Evolutionary conservation across 495 filamentous ascomycete genomes (phyloP).

Genomic region (Cercophora scortea): DNA sequence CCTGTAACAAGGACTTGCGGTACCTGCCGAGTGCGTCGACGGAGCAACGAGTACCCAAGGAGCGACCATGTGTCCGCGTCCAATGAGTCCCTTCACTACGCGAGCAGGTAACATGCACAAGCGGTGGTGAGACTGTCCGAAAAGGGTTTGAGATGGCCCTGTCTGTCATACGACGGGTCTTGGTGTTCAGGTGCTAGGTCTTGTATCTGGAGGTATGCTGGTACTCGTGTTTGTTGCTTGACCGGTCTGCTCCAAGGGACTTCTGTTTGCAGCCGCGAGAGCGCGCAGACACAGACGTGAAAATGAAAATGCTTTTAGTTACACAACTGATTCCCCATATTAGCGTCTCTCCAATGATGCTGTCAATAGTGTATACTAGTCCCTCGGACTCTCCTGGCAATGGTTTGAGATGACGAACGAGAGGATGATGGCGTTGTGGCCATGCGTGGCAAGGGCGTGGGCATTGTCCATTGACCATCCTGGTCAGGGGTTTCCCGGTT

Average conservation of each 20-base stretch:
- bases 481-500: neutral
- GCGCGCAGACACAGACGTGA: too few relatives aligned
- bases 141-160: neutral
- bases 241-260: neutral
- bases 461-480: neutral
- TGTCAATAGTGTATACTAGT: too few relatives aligned
- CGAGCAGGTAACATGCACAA: slow-evolving; percentile 4
- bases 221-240: slow-evolving; percentile 1
- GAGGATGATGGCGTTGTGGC: too few relatives aligned
- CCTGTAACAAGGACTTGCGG: neutral
- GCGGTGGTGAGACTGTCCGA: slow-evolving; percentile 8
- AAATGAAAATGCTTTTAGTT: too few relatives aligned
- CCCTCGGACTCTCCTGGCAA: too few relatives aligned
- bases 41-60: neutral
- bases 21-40: neutral
- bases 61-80: neutral
- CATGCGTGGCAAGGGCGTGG: slow-evolving; percentile 1
- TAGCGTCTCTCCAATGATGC: too few relatives aligned
- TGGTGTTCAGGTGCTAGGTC: neutral
- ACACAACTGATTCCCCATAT: too few relatives aligned
- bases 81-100: slow-evolving; percentile 7
- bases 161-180: slow-evolving; percentile 2
- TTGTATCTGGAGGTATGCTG: neutral
- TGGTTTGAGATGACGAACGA: too few relatives aligned
- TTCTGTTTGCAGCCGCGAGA: neutral